Percentiles rank a stretch among this genome's conserved stretches.
phyloP scores from a whole-genome alignment of 2,329 filamentous ascomycete species.

The Aspergillus hiratsukae region DNA sequence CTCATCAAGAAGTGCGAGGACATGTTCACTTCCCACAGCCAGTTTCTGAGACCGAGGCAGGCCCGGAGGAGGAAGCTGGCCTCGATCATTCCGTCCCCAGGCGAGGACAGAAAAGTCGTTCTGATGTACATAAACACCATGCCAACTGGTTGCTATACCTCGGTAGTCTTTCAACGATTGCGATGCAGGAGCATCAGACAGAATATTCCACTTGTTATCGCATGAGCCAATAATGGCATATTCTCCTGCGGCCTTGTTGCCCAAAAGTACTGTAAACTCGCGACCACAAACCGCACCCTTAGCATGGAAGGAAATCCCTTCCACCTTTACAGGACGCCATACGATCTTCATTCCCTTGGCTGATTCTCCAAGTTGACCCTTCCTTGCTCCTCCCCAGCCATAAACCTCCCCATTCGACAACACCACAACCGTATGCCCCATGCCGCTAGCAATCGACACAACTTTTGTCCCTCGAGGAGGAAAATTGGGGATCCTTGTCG shows the following conservation, averaged over 20 bases:
- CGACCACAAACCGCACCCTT: slow-evolving; percentile 69
- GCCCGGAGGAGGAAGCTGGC: slow-evolving; percentile 64
- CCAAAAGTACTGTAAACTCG: slow-evolving; percentile 75
- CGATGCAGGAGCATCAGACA: slow-evolving; percentile 50
- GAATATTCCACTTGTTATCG: slow-evolving; percentile 63
- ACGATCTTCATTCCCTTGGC: slow-evolving; percentile 45
- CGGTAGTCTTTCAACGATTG: slow-evolving; percentile 51
- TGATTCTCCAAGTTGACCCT: slow-evolving; percentile 71
- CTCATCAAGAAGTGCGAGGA: slow-evolving; percentile 63
- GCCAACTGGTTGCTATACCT: slow-evolving; percentile 73
- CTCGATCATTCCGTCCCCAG: slow-evolving; percentile 84
- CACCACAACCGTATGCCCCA: slow-evolving; percentile 72
- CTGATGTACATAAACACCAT: slow-evolving; percentile 68
- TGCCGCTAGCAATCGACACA: slow-evolving; percentile 63
- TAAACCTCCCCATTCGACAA: slow-evolving; percentile 72
- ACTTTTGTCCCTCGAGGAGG: slow-evolving; percentile 58
- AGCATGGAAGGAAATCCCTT: slow-evolving; percentile 57
- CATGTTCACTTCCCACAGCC: slow-evolving; percentile 87
- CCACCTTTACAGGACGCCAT: slow-evolving; percentile 59
- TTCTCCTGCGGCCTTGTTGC: slow-evolving; percentile 51
- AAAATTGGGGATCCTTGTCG: slow-evolving; percentile 56
- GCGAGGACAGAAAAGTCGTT: slow-evolving; percentile 57
- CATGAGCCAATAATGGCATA: slow-evolving; percentile 64
- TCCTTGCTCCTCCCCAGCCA: slow-evolving; percentile 84
- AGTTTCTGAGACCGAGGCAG: slow-evolving; percentile 59